phyloP scores from a whole-genome alignment of 2,329 filamentous ascomycete genomes.

The Claviceps sp. region DNA sequence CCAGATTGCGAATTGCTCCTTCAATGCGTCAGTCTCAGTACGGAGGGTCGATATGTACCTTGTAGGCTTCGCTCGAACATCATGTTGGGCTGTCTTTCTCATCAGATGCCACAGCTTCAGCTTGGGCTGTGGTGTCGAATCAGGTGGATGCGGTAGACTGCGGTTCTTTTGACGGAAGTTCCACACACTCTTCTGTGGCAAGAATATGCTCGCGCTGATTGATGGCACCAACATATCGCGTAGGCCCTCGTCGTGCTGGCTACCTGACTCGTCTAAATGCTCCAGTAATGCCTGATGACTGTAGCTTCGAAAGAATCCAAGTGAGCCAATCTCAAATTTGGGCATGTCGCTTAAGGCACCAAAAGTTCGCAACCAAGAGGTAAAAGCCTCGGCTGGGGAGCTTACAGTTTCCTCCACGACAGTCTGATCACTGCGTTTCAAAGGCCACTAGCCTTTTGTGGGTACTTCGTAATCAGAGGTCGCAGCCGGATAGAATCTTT shows the following conservation, averaged over 20 bases:
- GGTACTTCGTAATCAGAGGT: neutral
- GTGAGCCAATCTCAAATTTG: constrained; percentile 40
- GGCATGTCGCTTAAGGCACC: constrained; percentile 38
- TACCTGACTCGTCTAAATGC: constrained; percentile 33
- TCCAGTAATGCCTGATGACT: constrained; percentile 34
- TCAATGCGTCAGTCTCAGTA: constrained; percentile 11
- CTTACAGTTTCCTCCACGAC: constrained; percentile 8
- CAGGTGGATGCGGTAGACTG: constrained; percentile 11
- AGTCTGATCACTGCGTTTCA: neutral
- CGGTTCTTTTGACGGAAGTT: constrained; percentile 29
- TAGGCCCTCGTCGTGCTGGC: constrained; percentile 33
- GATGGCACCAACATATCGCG: constrained; percentile 38
- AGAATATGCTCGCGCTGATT: constrained; percentile 39
- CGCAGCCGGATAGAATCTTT: neutral
- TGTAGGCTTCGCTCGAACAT: constrained; percentile 7
- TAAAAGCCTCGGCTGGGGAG: constrained; percentile 16
- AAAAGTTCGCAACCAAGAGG: constrained; percentile 22
- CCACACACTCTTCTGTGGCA: constrained; percentile 36
- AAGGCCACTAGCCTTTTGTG: constrained; percentile 4
- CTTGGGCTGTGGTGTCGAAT: constrained; percentile 14
- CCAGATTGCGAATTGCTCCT: constrained; percentile 22
- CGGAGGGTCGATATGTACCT: neutral
- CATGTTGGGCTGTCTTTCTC: constrained; percentile 7
- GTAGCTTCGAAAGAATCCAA: constrained; percentile 35
- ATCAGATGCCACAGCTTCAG: constrained; percentile 6